A percentile compares a stretch with the other conserved stretches of the same genome.
Conservation (phyloP, 2,329 filamentous ascomycete genomes). For the Colletotrichum spaethianum region DNA sequence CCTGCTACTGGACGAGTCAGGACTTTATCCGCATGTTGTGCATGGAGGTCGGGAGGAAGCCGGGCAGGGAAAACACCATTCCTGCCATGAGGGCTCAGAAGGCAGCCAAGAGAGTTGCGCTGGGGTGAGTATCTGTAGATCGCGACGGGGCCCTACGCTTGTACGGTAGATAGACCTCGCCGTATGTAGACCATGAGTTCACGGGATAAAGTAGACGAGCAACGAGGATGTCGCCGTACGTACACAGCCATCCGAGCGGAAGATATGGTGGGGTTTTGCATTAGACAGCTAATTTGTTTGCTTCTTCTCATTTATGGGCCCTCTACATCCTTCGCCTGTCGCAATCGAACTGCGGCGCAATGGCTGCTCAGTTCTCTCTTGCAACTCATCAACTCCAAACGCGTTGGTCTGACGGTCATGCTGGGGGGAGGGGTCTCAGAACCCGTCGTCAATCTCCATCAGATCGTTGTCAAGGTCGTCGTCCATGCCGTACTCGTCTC, state of each 20-base stretch:
- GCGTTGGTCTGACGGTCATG: neutral
- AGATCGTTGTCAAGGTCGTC: conserved; percentile 68
- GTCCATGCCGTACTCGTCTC: conserved; percentile 65
- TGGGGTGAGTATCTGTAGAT: neutral
- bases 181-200: neutral
- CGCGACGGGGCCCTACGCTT: neutral
- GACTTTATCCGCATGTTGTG: conserved; percentile 95
- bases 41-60: conserved; percentile 84
- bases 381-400: neutral
- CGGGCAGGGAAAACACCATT: conserved; percentile 74
- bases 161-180: neutral
- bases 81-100: conserved; percentile 73
- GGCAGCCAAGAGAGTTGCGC: conserved; percentile 52
- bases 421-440: conserved; percentile 28
- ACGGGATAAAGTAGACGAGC: neutral
- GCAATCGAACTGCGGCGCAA: neutral
- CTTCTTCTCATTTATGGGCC: too few species aligned
- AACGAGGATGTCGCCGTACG: neutral
- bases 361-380: neutral
- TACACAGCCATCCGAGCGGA: neutral
- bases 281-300: neutral
- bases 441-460: conserved; percentile 63
- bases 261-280: neutral
- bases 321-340: neutral
- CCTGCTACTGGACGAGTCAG: conserved; percentile 89